Evolutionary conservation across 176 grass and related monocot species (phyloP).

Genomic region (Rhynchospora tenuis): DNA sequence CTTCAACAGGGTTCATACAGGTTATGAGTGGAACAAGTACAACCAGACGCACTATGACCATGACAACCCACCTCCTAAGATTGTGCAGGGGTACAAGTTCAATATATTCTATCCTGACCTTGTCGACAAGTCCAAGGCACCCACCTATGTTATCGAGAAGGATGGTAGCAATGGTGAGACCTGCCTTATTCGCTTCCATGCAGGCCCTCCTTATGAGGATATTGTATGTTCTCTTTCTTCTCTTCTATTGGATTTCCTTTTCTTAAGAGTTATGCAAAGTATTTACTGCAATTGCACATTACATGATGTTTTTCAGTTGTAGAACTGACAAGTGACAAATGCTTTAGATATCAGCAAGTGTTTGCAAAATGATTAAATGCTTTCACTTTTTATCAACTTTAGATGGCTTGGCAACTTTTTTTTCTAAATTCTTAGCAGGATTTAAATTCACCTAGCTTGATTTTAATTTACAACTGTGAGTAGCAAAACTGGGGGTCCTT

Average conservation of each 20-base stretch:
- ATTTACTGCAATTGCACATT: slow-evolving; percentile 7
- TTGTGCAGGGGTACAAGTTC: slow-evolving; percentile 98
- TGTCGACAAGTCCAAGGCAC: slow-evolving; percentile 87
- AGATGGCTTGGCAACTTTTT: not conserved
- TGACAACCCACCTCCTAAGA: slow-evolving; percentile 90
- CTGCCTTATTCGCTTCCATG: slow-evolving; percentile 84
- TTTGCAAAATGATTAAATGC: not conserved
- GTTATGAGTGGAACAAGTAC: slow-evolving; percentile 99
- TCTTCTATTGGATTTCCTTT: slow-evolving; percentile 8
- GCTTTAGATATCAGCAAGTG: too few species aligned
- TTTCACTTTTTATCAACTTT: not conserved
- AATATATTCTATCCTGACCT: slow-evolving; percentile 99
- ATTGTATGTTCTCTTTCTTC: slow-evolving; percentile 51
- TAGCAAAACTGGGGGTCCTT: not conserved
- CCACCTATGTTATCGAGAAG: slow-evolving; percentile 81
- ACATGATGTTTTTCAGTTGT: not conserved
- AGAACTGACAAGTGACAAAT: too few species aligned
- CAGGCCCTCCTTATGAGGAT: slow-evolving; percentile 91
- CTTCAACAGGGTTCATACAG: slow-evolving; percentile 96
- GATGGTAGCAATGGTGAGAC: slow-evolving; percentile 81
- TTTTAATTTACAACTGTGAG: not conserved
- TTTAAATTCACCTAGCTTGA: not conserved
- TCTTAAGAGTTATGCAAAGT: not conserved
- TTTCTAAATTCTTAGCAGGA: not conserved
- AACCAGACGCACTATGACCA: slow-evolving; percentile 98